Conservation (phyloP, 768 basidiomycete species). For the Rhodotorula graminis region DNA sequence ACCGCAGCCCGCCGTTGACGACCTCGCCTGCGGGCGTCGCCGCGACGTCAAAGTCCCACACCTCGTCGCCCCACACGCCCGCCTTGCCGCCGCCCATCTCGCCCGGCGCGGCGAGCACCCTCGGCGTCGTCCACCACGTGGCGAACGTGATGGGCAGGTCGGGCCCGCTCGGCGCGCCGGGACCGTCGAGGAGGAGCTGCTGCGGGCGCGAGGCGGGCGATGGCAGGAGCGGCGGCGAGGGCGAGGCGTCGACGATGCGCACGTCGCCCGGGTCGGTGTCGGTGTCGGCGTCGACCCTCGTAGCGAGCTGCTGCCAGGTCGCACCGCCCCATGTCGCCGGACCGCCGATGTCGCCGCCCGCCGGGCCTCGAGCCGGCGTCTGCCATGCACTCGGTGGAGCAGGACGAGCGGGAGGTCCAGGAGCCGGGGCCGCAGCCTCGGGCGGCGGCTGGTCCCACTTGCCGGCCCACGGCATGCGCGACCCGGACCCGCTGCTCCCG, state of each 20-base stretch:
- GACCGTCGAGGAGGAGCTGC: neutral
- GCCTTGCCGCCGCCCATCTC: neutral
- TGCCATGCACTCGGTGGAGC: no score
- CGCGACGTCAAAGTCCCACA: slow-evolving; percentile 13
- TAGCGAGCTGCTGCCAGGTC: neutral
- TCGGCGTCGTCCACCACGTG: slow-evolving; percentile 5
- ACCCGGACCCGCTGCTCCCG: no score
- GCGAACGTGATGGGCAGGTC: neutral
- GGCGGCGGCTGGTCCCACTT: neutral
- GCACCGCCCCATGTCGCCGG: neutral
- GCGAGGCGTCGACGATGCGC: neutral
- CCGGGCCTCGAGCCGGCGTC: neutral
- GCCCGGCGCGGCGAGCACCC: slow-evolving; percentile 1
- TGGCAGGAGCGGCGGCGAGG: neutral
- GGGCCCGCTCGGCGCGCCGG: neutral
- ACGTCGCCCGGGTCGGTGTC: neutral
- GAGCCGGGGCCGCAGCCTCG: neutral
- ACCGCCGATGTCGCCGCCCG: no score
- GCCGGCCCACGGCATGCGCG: neutral
- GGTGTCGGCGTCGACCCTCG: neutral
- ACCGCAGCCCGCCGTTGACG: neutral
- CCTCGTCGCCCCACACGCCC: slow-evolving; percentile 7
- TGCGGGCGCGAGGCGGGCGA: neutral
- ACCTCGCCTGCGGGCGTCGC: neutral
- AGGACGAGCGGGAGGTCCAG: neutral